Percentiles rank a stretch among this genome's conserved stretches.
These are phyloP conservation scores for Hymenoscyphus repandus DNA, from an alignment of 2,329 filamentous ascomycete genomes.

Conservation along the genomic window DNA sequence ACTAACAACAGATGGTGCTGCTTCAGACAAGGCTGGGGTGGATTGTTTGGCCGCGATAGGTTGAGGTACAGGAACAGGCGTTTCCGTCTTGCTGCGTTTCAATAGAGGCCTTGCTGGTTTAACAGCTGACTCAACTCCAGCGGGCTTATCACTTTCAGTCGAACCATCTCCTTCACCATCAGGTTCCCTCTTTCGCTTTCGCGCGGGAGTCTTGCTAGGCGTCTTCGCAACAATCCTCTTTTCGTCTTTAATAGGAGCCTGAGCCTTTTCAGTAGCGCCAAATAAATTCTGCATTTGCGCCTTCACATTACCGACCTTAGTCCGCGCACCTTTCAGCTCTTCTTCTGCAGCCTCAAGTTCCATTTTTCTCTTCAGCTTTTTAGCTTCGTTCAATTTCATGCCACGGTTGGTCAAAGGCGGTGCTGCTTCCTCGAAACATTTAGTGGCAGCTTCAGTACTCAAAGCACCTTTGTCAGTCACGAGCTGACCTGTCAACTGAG, in stretches of 20 bases:
- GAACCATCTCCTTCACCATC: constrained; percentile 11
- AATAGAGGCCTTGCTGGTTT: constrained; percentile 32
- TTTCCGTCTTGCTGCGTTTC: constrained; percentile 54
- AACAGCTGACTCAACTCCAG: constrained; percentile 14
- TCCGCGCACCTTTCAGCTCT: constrained; percentile 48
- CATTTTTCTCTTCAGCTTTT: constrained; percentile 69
- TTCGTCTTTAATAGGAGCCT: constrained; percentile 10
- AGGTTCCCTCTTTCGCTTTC: constrained; percentile 30
- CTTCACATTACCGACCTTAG: constrained; percentile 38
- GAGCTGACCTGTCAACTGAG: constrained; percentile 30
- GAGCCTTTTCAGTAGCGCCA: constrained; percentile 13
- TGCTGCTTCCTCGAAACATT: constrained; percentile 52
- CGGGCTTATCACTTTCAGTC: constrained; percentile 20
- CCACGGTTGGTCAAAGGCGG: constrained; percentile 61
- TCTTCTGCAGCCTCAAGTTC: constrained; percentile 58
- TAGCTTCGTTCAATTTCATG: constrained; percentile 74
- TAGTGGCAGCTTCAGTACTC: constrained; percentile 37
- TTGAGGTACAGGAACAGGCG: constrained; percentile 45
- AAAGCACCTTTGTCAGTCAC: constrained; percentile 56
- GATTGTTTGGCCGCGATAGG: constrained; percentile 29
- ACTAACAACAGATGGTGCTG: constrained; percentile 17
- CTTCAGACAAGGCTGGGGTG: constrained; percentile 26
- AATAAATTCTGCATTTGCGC: constrained; percentile 37
- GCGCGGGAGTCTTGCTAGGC: constrained; percentile 20
- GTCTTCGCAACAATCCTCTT: constrained; percentile 20